These are phyloP conservation scores for Mariannaea elegans DNA, from an alignment of 2,329 filamentous ascomycete species.

Conservation along the genomic window DNA sequence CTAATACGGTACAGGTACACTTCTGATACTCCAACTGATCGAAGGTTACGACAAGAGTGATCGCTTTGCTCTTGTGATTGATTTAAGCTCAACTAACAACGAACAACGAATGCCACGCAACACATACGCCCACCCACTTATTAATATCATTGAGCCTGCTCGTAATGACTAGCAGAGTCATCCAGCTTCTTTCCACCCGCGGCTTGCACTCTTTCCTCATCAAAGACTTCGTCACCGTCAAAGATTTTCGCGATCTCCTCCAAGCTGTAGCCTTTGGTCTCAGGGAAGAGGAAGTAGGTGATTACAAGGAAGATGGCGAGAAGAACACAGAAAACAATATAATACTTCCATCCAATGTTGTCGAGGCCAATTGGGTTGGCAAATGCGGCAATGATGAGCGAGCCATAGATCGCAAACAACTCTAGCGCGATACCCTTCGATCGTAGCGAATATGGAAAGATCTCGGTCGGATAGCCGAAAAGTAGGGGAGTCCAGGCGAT, in stretches of 20 bases:
- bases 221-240: slow-evolving; percentile 27
- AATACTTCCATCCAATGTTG: slow-evolving; percentile 52
- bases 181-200: neutral
- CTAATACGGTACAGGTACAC: no score
- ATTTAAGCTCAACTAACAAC: neutral
- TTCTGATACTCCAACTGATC: no score
- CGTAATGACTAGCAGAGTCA: slow-evolving; percentile 15
- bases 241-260: slow-evolving; percentile 39
- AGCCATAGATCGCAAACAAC: slow-evolving; percentile 50
- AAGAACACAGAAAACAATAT: slow-evolving; percentile 47
- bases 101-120: neutral
- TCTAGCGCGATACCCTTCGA: slow-evolving; percentile 53
- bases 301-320: slow-evolving; percentile 33
- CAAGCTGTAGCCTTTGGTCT: slow-evolving; percentile 44
- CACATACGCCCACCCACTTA: neutral
- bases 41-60: no score
- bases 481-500: slow-evolving; percentile 58
- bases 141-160: neutral
- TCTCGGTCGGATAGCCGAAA: slow-evolving; percentile 53
- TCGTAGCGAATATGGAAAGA: slow-evolving; percentile 49
- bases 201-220: neutral
- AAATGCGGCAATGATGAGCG: slow-evolving; percentile 49
- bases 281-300: slow-evolving; percentile 40
- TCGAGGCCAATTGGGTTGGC: slow-evolving; percentile 43
- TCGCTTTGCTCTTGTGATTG: no score